Evolutionary conservation across 208 protist species (phyloP).

Genomic region (Leishmania lainsoni): DNA sequence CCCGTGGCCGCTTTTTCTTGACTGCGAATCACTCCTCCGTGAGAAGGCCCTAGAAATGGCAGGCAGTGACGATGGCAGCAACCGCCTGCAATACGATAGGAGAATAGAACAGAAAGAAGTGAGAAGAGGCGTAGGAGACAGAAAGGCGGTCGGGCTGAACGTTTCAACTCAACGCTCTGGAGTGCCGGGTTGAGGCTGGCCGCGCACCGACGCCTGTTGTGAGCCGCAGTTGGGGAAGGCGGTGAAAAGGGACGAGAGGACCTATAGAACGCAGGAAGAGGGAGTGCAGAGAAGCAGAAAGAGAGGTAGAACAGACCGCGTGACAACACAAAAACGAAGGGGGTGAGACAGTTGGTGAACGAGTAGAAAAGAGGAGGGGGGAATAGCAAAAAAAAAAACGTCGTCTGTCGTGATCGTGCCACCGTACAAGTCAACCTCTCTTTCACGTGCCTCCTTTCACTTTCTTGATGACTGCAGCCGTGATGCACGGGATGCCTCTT

Average conservation of each 20-base stretch:
- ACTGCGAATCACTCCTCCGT: not conserved
- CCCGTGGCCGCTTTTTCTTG: not conserved
- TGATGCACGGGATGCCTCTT: not conserved
- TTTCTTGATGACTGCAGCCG: not conserved
- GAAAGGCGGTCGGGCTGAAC: not conserved
- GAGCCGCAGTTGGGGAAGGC: not conserved
- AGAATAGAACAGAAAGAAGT: slow-evolving; percentile 3
- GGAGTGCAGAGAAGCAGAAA: not conserved
- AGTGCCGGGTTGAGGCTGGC: not conserved
- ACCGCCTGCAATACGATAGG: not conserved
- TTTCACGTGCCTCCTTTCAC: not conserved
- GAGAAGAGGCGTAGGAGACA: not conserved
- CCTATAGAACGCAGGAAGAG: not conserved
- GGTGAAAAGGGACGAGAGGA: not conserved
- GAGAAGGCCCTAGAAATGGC: not conserved
- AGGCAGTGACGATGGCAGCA: not conserved
- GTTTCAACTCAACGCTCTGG: not conserved
- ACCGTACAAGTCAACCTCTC: not conserved
- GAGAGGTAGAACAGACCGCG: not conserved
- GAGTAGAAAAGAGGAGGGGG: not conserved
- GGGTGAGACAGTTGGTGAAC: not conserved
- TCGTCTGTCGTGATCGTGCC: not conserved
- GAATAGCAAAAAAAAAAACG: not conserved
- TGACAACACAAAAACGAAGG: not conserved
- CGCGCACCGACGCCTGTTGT: not conserved